Evolutionary conservation across 2,329 filamentous ascomycete species (phyloP).

Genomic region (Fusarium pseudograminearum): DNA sequence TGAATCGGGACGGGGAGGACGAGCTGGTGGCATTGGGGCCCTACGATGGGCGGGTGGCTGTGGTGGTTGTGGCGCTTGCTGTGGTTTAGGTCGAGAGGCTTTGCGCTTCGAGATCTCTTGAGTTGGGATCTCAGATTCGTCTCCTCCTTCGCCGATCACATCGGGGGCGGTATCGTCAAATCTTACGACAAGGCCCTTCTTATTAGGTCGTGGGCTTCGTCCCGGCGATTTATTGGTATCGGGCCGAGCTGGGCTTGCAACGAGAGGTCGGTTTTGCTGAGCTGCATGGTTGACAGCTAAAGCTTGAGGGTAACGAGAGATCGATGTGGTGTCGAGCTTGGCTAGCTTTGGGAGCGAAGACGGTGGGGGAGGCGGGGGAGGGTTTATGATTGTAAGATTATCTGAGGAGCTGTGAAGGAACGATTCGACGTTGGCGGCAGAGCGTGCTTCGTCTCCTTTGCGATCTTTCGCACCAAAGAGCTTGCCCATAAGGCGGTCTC

Average conservation of each 20-base stretch:
- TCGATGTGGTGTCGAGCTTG: slow-evolving; percentile 67
- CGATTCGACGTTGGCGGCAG: slow-evolving; percentile 65
- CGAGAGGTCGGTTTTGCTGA: slow-evolving; percentile 60
- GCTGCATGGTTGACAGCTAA: slow-evolving; percentile 58
- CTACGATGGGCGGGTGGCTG: slow-evolving; percentile 48
- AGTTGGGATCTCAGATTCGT: slow-evolving; percentile 80
- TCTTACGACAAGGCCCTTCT: slow-evolving; percentile 78
- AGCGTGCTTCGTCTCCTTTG: slow-evolving; percentile 53
- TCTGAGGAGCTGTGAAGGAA: slow-evolving; percentile 70
- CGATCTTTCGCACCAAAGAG: slow-evolving; percentile 65
- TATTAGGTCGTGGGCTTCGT: slow-evolving; percentile 61
- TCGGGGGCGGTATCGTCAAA: slow-evolving; percentile 81
- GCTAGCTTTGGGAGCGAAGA: slow-evolving; percentile 63
- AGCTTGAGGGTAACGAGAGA: slow-evolving; percentile 68
- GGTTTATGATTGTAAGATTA: slow-evolving; percentile 65
- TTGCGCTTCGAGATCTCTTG: slow-evolving; percentile 76
- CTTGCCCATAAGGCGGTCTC: slow-evolving; percentile 72
- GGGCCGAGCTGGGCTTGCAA: slow-evolving; percentile 52
- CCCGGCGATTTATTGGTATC: slow-evolving; percentile 60
- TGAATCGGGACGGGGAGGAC: slow-evolving; percentile 30
- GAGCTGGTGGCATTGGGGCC: slow-evolving; percentile 18
- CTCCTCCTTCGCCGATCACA: slow-evolving; percentile 90
- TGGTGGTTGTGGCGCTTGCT: slow-evolving; percentile 29
- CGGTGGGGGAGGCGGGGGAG: slow-evolving; percentile 58
- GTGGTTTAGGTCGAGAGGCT: slow-evolving; percentile 51